Evolutionary conservation across 306 rosid genomes (phyloP), one percentile per base, ranked within the genome.

Genomic region (Pyrus betulifolia): DNA sequence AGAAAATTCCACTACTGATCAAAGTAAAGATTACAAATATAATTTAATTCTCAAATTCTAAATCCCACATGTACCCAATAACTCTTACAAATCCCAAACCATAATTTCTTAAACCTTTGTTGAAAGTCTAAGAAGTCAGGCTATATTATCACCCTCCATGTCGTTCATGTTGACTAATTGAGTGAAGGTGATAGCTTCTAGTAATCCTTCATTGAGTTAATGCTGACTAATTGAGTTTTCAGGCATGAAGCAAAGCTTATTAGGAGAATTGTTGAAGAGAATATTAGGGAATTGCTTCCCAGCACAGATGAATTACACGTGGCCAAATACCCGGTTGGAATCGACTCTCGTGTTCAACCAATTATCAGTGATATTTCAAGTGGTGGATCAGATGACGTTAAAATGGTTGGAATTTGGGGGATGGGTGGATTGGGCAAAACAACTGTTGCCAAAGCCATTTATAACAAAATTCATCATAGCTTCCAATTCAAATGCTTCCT

Each of bases 371-470:
- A 44, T 59, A 5, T 59, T 22, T n/a, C 15, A 61, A 18, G 21
- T 27, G 66, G 15, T 61, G 66, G 66, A 23, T 61, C 21, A 14
- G 4, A 27, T 61, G 66, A 61, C 2, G 21, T 61, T 61, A 18
- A 17, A 33, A 61, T 27, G 33, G 21, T 61, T 25, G 66, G 66
- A 61, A 58, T 82, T 18, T 66, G 27, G 54, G 82, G 85, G 7
- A 72, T 82, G 75, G 75, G 85, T 17, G 82, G 81, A 55, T 23
- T 57, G 14, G 85, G 85, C 1, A 82, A 82, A 68, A 71, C 82
- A 45, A 82, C 81, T 22, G 10, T 67, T 3, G 85, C 85, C 4
- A 82, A 82, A 67, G 81, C 79, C 14, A 40, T 77, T 10, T 76
- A 76, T 60, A 82, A 82, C 6, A 4, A 76, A 18, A 25, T 82